These are phyloP conservation scores for Monosporozyma solicola DNA, from an alignment of 805 yeast genomes.

Conservation along the genomic window DNA sequence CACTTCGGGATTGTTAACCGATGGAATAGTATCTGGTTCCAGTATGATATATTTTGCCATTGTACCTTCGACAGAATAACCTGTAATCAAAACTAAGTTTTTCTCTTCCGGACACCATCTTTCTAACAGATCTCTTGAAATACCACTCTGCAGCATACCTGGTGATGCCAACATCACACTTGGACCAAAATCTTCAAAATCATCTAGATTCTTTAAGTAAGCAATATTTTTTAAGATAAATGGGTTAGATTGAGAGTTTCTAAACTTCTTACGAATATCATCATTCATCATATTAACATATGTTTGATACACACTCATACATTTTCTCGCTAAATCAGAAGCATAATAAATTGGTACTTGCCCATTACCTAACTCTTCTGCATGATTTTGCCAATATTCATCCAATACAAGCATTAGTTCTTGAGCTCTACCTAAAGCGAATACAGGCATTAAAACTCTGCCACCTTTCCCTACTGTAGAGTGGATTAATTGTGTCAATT, in stretches of 20 bases:
- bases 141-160: conserved; percentile 96
- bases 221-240: conserved; percentile 82
- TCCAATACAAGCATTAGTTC: conserved; percentile 83
- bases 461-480: conserved; percentile 83
- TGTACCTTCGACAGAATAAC: conserved; percentile 97
- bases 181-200: conserved; percentile 88
- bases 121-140: conserved; percentile 82
- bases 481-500: conserved; percentile 75
- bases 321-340: conserved; percentile 84
- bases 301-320: conserved; percentile 96
- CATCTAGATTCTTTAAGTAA: conserved; percentile 68
- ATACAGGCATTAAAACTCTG: conserved; percentile 83
- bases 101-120: conserved; percentile 97
- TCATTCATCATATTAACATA: conserved; percentile 98
- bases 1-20: conserved; percentile 69
- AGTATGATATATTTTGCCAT: conserved; percentile 85
- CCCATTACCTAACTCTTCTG: conserved; percentile 55
- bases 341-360: conserved; percentile 83
- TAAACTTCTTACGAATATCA: conserved; percentile 61
- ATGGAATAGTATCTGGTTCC: conserved; percentile 87
- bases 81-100: conserved; percentile 81
- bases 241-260: conserved; percentile 78
- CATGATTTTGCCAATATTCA: conserved; percentile 85
- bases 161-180: conserved; percentile 96
- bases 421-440: conserved; percentile 95